Evolutionary conservation across 179 eudicot genomes (phyloP), one percentile per base, ranked within the genome.

Genomic region (Gypsophila paniculata): DNA sequence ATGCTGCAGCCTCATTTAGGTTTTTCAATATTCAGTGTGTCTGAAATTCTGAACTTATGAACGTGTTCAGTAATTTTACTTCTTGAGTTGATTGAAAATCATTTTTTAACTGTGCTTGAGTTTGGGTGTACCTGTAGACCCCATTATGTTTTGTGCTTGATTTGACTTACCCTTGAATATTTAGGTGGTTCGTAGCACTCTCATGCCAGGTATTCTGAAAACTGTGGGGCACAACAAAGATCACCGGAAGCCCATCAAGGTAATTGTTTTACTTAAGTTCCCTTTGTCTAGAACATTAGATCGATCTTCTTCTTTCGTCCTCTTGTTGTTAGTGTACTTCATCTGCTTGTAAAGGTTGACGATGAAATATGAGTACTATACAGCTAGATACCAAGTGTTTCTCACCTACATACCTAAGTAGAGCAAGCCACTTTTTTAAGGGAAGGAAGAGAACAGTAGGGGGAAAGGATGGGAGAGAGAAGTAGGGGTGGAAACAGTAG

Each of bases 171-270:
- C 15, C 55, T 52, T 78, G 61, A 39, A 14, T 64, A 52, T 75
- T 68, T 90, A 93, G 98, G 91, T 85, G 79, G 93, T 88, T 18
- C 86, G 97, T 32, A 87, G 87, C 52, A 89, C 85, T 80, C 96
- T 93, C 57, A 89, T 91, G 97, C 88, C 98, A 52, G 98, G 98
- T 54, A 80, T 93, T 53, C 68, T 93, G 79, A 93, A 91, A 85
- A 84, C 89, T 39, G 81, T 84, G 62, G 97, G 90, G 76, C 91
- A 91, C 74, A 93, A 91, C 68, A 93, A 91, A 79, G 96, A 93
- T 73, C 98, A 93, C 72, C 96, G 87, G 54, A 93, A 93, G 82
- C 98, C 98, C 70, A 86, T 93, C 71, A 93, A 89, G 91, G 98
- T 93, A 82, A 22, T 60, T 68, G 34, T n/a, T n/a, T 51, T 26